Evolutionary conservation across 176 grass and related monocot species (phyloP).

Genomic region (Paspalum notatum): DNA sequence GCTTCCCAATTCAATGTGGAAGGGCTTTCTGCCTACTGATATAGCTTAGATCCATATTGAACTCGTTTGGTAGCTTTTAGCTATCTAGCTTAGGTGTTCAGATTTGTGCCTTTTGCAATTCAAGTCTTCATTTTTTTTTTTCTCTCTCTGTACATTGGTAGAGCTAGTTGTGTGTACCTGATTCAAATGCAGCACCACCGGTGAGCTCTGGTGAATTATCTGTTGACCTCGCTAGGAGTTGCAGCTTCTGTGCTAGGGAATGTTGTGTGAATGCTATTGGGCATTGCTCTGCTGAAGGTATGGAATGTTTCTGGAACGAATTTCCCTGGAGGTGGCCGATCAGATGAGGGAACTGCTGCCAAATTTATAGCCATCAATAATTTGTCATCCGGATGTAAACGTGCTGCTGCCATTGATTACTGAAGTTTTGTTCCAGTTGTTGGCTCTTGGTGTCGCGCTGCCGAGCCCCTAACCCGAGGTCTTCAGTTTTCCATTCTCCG

Average conservation of each 20-base stretch:
- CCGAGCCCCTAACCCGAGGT: background rate
- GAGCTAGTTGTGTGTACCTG: slow-evolving; percentile 41
- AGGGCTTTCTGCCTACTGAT: slow-evolving; percentile 26
- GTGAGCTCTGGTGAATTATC: slow-evolving; percentile 24
- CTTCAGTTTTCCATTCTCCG: background rate
- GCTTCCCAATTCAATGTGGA: slow-evolving; percentile 33
- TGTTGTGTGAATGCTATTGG: background rate
- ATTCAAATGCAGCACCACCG: slow-evolving; percentile 24
- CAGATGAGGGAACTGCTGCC: background rate
- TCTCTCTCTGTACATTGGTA: slow-evolving; percentile 39
- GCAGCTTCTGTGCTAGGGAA: slow-evolving; percentile 4
- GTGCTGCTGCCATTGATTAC: background rate
- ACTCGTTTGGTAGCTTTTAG: slow-evolving; percentile 31
- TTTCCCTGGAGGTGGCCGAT: background rate
- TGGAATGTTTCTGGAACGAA: background rate
- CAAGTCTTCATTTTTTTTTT: slow-evolving; percentile 10
- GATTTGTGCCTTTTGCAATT: slow-evolving; percentile 18
- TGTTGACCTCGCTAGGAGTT: slow-evolving; percentile 32
- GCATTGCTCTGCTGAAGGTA: background rate
- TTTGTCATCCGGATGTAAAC: background rate
- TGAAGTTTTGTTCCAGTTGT: background rate
- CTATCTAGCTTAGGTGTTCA: slow-evolving; percentile 44
- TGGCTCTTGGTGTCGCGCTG: background rate
- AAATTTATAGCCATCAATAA: background rate
- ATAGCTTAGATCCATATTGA: slow-evolving; percentile 40